A percentile compares a stretch with the other conserved stretches of the same genome.
Conservation (phyloP, 1,139 yeast species). For the Suhomyces coccinellae region DNA sequence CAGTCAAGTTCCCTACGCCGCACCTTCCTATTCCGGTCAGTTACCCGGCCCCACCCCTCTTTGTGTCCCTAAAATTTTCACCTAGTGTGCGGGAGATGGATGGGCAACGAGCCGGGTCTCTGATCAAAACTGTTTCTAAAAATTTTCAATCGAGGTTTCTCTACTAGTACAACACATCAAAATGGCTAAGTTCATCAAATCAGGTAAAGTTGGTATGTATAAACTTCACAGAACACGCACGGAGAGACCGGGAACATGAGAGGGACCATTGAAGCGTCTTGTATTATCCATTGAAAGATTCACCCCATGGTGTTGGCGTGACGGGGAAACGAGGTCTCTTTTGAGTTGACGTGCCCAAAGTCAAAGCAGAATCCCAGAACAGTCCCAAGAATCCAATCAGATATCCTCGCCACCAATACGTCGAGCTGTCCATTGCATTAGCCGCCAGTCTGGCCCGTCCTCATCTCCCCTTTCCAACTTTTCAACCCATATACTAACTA, state of each 20-base stretch:
- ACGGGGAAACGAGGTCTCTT: too few relatives aligned
- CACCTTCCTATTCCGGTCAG: conserved; percentile 5
- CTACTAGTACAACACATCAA: conserved; percentile 25
- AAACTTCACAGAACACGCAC: neutral
- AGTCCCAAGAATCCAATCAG: too few relatives aligned
- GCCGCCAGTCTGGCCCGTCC: too few relatives aligned
- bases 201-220: conserved; percentile 98
- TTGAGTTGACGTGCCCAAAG: too few relatives aligned
- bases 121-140: conserved; percentile 16
- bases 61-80: conserved; percentile 16
- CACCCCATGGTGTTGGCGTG: neutral
- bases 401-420: too few relatives aligned
- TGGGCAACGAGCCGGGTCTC: conserved; percentile 8
- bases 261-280: neutral
- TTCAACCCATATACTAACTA: conserved; percentile 32
- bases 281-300: neutral
- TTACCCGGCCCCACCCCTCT: conserved; percentile 9
- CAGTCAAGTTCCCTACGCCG: conserved; percentile 7
- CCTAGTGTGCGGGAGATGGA: conserved; percentile 15
- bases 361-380: too few relatives aligned
- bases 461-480: too few relatives aligned
- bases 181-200: conserved; percentile 97
- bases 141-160: conserved; percentile 18
- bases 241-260: neutral
- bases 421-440: too few relatives aligned